phyloP scores from a whole-genome alignment of 2,329 filamentous ascomycete species.

The Dothideomycetidae sp. region DNA sequence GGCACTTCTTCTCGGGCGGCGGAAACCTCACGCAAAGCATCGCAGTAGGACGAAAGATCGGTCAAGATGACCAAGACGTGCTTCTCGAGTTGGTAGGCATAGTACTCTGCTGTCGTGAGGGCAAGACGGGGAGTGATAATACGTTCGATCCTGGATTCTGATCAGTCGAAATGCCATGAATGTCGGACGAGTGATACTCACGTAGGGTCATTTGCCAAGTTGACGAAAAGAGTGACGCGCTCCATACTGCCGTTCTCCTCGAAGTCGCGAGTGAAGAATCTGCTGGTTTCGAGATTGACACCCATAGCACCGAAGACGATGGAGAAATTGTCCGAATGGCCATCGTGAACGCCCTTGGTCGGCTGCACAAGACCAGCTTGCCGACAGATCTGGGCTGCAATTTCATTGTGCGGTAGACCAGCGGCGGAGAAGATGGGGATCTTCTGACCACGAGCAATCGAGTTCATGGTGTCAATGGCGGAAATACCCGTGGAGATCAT shows the following conservation, averaged over 20 bases:
- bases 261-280: slow-evolving; percentile 97
- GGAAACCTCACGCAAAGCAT: slow-evolving; percentile 95
- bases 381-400: slow-evolving; percentile 95
- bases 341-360: slow-evolving; percentile 94
- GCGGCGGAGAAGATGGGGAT: slow-evolving; percentile 98
- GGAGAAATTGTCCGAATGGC: slow-evolving; percentile 97
- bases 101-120: slow-evolving; percentile 97
- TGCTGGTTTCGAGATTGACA: slow-evolving; percentile 97
- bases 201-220: slow-evolving; percentile 98
- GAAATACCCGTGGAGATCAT: slow-evolving; percentile 99
- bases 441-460: slow-evolving; percentile 94
- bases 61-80: slow-evolving; percentile 98
- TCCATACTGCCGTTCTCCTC: slow-evolving; percentile 99
- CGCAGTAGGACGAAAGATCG: slow-evolving; percentile 94
- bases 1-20: slow-evolving; percentile 97
- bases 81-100: slow-evolving; percentile 99
- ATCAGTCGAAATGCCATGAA: slow-evolving; percentile 14
- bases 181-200: slow-evolving; percentile 31
- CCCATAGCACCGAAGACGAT: slow-evolving; percentile 99
- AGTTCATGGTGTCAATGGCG: slow-evolving; percentile 90
- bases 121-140: slow-evolving; percentile 98
- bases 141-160: slow-evolving; percentile 67
- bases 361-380: slow-evolving; percentile 79
- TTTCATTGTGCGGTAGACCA: slow-evolving; percentile 98
- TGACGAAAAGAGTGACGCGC: slow-evolving; percentile 92